phyloP scores from a whole-genome alignment of 768 basidiomycete species.

The Boletellus sp. region DNA sequence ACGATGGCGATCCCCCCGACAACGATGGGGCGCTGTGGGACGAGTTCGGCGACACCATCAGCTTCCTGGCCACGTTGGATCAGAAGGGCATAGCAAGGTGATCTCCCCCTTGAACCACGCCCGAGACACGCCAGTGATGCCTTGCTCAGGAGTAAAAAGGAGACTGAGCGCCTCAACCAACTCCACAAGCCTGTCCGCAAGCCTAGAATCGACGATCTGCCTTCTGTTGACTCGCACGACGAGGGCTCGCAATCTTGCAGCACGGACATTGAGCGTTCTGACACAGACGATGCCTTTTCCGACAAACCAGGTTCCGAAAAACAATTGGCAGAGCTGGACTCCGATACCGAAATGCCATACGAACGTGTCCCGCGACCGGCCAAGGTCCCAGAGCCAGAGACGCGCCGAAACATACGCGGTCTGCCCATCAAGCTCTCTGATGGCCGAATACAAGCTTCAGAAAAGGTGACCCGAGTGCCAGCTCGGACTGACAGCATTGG shows the following conservation, averaged over 20 bases:
- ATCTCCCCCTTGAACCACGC: constrained; percentile 16
- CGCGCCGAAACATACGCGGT: constrained; percentile 51
- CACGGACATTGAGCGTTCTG: constrained; percentile 40
- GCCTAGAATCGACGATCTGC: constrained; percentile 54
- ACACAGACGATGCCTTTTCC: constrained; percentile 9
- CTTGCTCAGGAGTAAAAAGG: constrained; percentile 73
- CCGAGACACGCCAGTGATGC: constrained; percentile 1
- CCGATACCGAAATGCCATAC: constrained; percentile 73
- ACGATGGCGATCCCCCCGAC: constrained; percentile 52
- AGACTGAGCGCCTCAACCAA: constrained; percentile 66
- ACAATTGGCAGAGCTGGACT: constrained; percentile 25
- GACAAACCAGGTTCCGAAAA: constrained; percentile 12
- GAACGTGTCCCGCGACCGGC: constrained; percentile 59
- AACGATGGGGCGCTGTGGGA: constrained; percentile 65
- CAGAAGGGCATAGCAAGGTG: constrained; percentile 78
- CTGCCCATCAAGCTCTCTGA: constrained; percentile 86
- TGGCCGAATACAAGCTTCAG: constrained; percentile 68
- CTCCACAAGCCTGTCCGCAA: constrained; percentile 55
- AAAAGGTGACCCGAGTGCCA: constrained; percentile 26
- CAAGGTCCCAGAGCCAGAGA: constrained; percentile 42
- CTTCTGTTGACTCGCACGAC: constrained; percentile 64
- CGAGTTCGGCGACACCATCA: constrained; percentile 57
- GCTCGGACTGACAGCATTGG: constrained; percentile 24
- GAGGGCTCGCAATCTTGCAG: constrained; percentile 54
- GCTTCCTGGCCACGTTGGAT: constrained; percentile 73